A percentile compares a stretch with the other conserved stretches of the same genome.
phyloP scores from a whole-genome alignment of 2,329 filamentous ascomycete species.

The Phyllachora maydis region DNA sequence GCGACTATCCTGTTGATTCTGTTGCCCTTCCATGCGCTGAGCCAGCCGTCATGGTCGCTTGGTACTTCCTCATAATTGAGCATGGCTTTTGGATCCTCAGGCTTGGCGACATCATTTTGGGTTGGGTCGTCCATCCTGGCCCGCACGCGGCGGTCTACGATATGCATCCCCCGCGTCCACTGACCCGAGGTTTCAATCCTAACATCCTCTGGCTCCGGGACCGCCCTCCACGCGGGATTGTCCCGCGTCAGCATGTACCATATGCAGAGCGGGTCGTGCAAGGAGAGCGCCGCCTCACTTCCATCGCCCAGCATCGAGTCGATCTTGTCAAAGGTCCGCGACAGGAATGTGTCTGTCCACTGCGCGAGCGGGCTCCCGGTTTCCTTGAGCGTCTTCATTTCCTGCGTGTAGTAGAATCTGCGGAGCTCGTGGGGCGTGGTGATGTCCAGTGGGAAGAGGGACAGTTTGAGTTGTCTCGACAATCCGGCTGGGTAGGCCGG shows the following conservation, averaged over 20 bases:
- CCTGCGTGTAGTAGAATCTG: conserved; percentile 33
- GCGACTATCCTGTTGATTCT: conserved; percentile 52
- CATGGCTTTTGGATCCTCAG: conserved; percentile 21
- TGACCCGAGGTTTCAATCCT: conserved; percentile 78
- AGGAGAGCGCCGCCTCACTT: conserved; percentile 35
- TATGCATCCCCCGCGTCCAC: conserved; percentile 85
- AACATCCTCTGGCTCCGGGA: conserved; percentile 53
- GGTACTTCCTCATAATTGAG: conserved; percentile 31
- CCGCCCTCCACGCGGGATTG: conserved; percentile 34
- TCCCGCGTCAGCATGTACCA: conserved; percentile 54
- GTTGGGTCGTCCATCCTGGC: conserved; percentile 24
- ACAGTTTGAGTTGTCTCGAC: conserved; percentile 41
- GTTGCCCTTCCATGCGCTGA: conserved; percentile 56
- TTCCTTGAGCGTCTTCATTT: conserved; percentile 31
- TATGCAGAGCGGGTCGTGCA: conserved; percentile 62
- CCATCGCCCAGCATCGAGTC: conserved; percentile 36
- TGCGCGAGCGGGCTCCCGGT: conserved; percentile 50
- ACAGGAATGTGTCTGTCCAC: conserved; percentile 55
- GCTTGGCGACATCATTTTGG: conserved; percentile 10
- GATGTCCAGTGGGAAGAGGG: conserved; percentile 58
- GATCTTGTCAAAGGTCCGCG: conserved; percentile 50
- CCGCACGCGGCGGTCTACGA: conserved; percentile 52
- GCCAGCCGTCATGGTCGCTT: conserved; percentile 59
- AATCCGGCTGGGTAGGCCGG: conserved; percentile 42
- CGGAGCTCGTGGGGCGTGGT: conserved; percentile 50